Evolutionary conservation across 495 filamentous ascomycete genomes (phyloP), one percentile per base, ranked within the genome.

Genomic region (Neurospora discreta): DNA sequence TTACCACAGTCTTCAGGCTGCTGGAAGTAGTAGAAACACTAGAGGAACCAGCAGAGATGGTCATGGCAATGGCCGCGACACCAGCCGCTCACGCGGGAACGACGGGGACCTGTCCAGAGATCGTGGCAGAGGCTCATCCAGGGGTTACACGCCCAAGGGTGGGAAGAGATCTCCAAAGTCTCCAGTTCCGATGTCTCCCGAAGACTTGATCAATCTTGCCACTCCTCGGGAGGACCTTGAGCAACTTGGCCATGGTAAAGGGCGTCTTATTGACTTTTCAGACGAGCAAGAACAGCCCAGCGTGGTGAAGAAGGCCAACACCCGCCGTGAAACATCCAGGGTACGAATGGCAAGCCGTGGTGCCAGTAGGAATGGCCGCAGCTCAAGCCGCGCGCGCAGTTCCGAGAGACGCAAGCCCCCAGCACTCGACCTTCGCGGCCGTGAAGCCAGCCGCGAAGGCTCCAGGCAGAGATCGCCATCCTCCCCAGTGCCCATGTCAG

Each of bases 101-200:
- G 82, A 80, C 23, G 85, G 89, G 13, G 90, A 92, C n/a, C 78
- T 77, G 10, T 93, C 92, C 13, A 87, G 88, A 74, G 90, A 89
- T 36, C 89, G 92, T 52, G 92, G 90, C 23, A 86, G 90, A 43
- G 85, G 84, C 68, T 84, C 85, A 10, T 82, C 86, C 70, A 88
- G 90, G 60, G 91, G 91, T 73, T 92, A 93, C 73, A 91, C 89
- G 44, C 80, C 81, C 70, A 84, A 83, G 76, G 90, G 93, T 39
- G 91, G 92, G 8, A 96, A 97, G 77, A 86, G 92, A 6, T 97
- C 94, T 7, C 94, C 93, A 5, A 95, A 92, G 58, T 97, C 93
- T 11, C 94, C 94, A 0, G 88, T 96, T 15, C 92, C 93, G 20
- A 97, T 97, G 94, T 94, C 93, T 1, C 92, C 93, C 0, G 92